phyloP scores from a whole-genome alignment of 1,139 yeast genomes.

The Hyphopichia fennica region DNA sequence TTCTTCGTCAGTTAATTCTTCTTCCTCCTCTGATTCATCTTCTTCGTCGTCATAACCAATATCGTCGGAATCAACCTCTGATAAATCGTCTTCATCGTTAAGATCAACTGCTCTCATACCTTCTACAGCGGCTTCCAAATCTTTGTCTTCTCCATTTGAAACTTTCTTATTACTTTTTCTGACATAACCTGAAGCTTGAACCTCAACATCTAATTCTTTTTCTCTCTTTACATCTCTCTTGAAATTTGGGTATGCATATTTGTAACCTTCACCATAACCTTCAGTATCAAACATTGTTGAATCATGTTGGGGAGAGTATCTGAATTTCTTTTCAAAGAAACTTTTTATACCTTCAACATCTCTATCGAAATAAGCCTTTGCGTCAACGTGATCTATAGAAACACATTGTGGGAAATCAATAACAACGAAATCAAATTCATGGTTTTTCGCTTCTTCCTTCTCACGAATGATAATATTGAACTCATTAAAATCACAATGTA shows the following conservation, averaged over 20 bases:
- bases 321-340: constrained; percentile 77
- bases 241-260: constrained; percentile 78
- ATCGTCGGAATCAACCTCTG: constrained; percentile 28
- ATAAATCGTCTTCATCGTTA: constrained; percentile 28
- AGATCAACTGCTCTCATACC: constrained; percentile 51
- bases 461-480: constrained; percentile 87
- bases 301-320: constrained; percentile 66
- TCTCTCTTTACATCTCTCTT: constrained; percentile 69
- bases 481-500: constrained; percentile 97
- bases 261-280: constrained; percentile 78
- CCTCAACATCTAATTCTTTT: constrained; percentile 73
- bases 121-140: constrained; percentile 72
- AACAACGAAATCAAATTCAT: constrained; percentile 72
- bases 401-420: constrained; percentile 99
- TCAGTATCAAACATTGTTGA: constrained; percentile 70
- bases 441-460: constrained; percentile 48
- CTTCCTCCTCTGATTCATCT: constrained; percentile 23
- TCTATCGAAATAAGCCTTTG: constrained; percentile 81
- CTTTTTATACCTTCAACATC: constrained; percentile 88
- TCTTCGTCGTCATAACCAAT: constrained; percentile 26
- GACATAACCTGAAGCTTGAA: constrained; percentile 88
- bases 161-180: constrained; percentile 65
- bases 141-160: constrained; percentile 51
- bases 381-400: constrained; percentile 87
- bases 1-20: too few relatives aligned